Base-by-base conservation (phyloP, 2,329 filamentous ascomycete genomes). In the Pseudogymnoascus sp. region DNA sequence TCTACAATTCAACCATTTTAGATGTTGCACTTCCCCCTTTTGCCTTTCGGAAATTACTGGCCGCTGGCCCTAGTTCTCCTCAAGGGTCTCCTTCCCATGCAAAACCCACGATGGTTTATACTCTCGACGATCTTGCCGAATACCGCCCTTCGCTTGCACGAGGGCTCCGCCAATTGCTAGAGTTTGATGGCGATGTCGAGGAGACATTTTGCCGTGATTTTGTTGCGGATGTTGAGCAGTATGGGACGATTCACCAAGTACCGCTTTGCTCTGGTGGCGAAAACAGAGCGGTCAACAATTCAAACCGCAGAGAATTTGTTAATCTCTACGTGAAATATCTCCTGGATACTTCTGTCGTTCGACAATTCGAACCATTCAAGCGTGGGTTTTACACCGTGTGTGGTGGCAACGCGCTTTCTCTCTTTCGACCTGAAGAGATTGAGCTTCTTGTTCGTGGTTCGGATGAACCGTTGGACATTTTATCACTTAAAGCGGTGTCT, bases 301-400 rank as follows among this genome's bases (percentile, higher is more conserved):
- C 81, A 14, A 97, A 96, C 69, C 83, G 91, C 29, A 84, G 85
- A 67, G 92, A 96, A 70, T 97, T 93, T 70, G 91, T 96, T 62
- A 88, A 93, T 68, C 79, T 91, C 1, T 96, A 96, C 72, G 84
- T 96, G 8, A 85, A 86, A 40, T 89, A 93, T 72, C 74, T 93
- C 8, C 84, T 97, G 10, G 91, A 96, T 70, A 86, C 82, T 6
- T 83, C 90, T 0, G 89, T 96, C 1, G 79, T 84, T 40, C 83
- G 90, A 42, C 92, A 96, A 71, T 97, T 96, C 67, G 91, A 96
- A 72, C 92, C 93, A 0, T 97, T 97, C 80, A 95, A 95, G 73
- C 85, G 92, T 62, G 93, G 93, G 0, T 97, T 97, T 75, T 97
- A 91, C 74, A 96, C 90, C 0, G 91, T 96, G 29, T 96, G 91